Evolutionary conservation across 331 rosid genomes (phyloP).

Genomic region (Quercus tomentella): DNA sequence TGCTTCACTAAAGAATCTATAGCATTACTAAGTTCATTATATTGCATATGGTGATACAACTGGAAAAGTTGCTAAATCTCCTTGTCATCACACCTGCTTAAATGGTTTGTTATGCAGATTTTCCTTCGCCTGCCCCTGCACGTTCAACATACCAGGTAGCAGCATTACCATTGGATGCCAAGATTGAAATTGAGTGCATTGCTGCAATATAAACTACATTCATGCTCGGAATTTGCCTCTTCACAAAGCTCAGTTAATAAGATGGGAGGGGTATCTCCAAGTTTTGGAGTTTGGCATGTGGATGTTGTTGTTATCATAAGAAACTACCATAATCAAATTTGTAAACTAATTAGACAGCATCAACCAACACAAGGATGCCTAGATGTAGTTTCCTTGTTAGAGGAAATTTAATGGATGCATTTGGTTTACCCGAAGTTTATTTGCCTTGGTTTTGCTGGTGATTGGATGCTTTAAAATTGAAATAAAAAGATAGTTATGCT

Average conservation of each 20-base stretch:
- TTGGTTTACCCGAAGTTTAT: background rate
- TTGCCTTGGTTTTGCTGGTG: too few relatives aligned
- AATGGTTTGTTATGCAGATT: conserved; percentile 41
- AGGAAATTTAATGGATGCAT: background rate
- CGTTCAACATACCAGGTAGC: conserved; percentile 90
- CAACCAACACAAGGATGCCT: background rate
- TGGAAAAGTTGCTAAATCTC: background rate
- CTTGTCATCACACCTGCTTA: background rate
- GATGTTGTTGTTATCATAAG: background rate
- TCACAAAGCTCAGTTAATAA: conserved; percentile 20
- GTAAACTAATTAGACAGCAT: background rate
- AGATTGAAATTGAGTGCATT: conserved; percentile 85
- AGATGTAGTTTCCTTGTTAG: background rate
- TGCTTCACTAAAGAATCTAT: background rate
- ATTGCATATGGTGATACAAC: background rate
- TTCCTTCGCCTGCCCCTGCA: conserved; percentile 71
- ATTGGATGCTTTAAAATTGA: too few relatives aligned
- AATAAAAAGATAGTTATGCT: too few relatives aligned
- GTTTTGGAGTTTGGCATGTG: background rate
- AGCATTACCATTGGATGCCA: conserved; percentile 76
- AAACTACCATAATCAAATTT: background rate
- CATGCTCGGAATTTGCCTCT: background rate
- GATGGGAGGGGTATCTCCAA: conserved; percentile 10
- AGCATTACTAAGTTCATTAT: background rate
- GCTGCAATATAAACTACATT: conserved; percentile 41